These are phyloP conservation scores for Torulaspora gathmanii DNA, from an alignment of 805 yeast genomes.

Conservation along the genomic window DNA sequence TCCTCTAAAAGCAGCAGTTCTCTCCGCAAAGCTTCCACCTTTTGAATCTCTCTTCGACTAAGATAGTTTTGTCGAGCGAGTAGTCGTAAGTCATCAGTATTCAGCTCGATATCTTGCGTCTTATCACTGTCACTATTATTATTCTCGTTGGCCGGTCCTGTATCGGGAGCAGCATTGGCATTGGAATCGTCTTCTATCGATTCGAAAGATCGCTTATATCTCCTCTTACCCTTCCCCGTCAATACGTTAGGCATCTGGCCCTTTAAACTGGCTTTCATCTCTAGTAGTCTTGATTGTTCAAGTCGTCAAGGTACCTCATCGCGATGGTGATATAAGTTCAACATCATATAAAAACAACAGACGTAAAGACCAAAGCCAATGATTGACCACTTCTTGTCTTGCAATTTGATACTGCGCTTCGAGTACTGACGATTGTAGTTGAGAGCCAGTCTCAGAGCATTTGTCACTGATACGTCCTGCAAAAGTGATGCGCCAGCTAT, in stretches of 20 bases:
- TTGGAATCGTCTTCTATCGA: slow-evolving; percentile 3
- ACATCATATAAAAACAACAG: too few relatives aligned
- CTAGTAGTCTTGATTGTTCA: neutral
- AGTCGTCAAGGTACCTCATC: slow-evolving; percentile 1
- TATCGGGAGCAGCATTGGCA: slow-evolving; percentile 15
- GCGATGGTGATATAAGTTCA: neutral
- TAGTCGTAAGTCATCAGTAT: slow-evolving; percentile 39
- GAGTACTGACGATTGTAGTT: too few relatives aligned
- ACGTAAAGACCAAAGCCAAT: too few relatives aligned
- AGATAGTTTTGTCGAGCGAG: slow-evolving; percentile 48
- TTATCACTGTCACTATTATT: slow-evolving; percentile 6
- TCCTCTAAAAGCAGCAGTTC: slow-evolving; percentile 49
- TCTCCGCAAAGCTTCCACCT: slow-evolving; percentile 39
- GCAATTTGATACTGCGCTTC: too few relatives aligned
- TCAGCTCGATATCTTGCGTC: slow-evolving; percentile 11
- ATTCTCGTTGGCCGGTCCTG: neutral
- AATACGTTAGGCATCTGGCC: slow-evolving; percentile 1
- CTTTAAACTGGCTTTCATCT: neutral
- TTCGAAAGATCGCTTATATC: slow-evolving; percentile 22
- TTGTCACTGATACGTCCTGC: too few relatives aligned
- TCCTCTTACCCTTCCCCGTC: slow-evolving; percentile 25
- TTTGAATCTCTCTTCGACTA: slow-evolving; percentile 45
- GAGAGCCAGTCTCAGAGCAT: too few relatives aligned
- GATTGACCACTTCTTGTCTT: too few relatives aligned
- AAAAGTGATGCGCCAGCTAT: too few relatives aligned